phyloP scores from a whole-genome alignment of 2,329 filamentous ascomycete genomes.

The Pestalotiopsis sp. region DNA sequence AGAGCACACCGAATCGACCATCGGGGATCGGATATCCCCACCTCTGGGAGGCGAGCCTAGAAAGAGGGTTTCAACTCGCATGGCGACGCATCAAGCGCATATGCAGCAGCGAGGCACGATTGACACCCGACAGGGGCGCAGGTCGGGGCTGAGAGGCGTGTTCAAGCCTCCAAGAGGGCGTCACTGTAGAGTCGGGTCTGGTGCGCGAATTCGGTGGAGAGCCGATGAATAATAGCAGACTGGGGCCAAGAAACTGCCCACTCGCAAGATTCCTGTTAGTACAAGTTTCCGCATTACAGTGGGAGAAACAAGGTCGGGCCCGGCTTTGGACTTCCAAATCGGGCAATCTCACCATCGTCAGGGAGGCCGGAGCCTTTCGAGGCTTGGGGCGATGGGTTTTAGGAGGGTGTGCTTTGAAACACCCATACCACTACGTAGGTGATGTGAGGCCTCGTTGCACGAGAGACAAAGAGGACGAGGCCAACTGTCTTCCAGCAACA shows the following conservation, averaged over 20 bases:
- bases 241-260: slow-evolving; percentile 2
- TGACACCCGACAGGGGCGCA: too few species aligned
- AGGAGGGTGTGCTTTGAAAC: slow-evolving; percentile 7
- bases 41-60: too few species aligned
- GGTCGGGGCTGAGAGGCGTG: too few species aligned
- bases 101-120: too few species aligned
- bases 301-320: slow-evolving; percentile 7
- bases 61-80: too few species aligned
- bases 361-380: not conserved
- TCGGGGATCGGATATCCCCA: too few species aligned
- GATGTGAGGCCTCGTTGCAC: not conserved
- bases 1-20: too few species aligned
- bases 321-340: slow-evolving; percentile 2
- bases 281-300: slow-evolving; percentile 8
- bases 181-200: not conserved
- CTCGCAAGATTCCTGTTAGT: slow-evolving; percentile 5
- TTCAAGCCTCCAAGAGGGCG: too few species aligned
- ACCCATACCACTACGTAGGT: not conserved
- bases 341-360: not conserved
- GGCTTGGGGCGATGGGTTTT: not conserved
- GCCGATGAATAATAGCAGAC: slow-evolving; percentile 14
- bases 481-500: not conserved
- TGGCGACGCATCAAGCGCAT: too few species aligned
- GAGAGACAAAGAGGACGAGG: not conserved
- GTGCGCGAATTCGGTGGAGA: slow-evolving; percentile 13